Conservation (phyloP, 2,329 filamentous ascomycete species). For the Aspergillus transmontanensis region DNA sequence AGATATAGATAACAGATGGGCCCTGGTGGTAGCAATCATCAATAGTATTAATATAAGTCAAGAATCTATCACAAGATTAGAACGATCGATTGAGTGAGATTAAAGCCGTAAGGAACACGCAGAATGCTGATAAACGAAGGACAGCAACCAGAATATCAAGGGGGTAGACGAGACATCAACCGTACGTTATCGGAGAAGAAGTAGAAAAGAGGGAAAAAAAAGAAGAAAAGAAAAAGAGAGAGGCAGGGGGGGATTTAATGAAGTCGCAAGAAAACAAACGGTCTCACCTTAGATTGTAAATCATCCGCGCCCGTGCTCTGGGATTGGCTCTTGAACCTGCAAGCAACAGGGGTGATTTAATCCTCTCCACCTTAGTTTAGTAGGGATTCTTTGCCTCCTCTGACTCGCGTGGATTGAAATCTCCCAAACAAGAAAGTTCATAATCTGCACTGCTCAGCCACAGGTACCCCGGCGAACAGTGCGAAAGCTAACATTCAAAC, state of each 20-base stretch:
- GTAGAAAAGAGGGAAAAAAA: neutral
- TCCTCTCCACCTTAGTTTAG: too few species aligned
- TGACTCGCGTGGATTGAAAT: too few species aligned
- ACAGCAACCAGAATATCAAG: neutral
- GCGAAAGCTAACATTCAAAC: neutral
- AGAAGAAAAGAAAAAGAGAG: neutral
- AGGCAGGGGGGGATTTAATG: neutral
- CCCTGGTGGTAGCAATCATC: neutral
- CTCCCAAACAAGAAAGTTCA: too few species aligned
- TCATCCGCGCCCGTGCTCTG: neutral
- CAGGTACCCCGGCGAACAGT: neutral
- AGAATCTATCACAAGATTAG: neutral
- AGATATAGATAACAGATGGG: neutral
- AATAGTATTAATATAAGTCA: neutral
- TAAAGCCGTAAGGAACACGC: neutral
- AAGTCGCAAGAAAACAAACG: neutral
- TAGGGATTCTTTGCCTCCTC: too few species aligned
- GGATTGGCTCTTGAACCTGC: neutral
- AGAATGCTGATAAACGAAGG: constrained; percentile 2
- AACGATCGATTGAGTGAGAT: neutral
- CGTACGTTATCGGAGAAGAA: neutral
- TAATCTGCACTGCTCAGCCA: neutral
- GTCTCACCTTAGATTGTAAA: neutral
- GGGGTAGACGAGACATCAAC: neutral
- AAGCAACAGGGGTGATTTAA: neutral